Conservation (phyloP, 169 alveolate genomes). For the Toxoplasma gondii region DNA sequence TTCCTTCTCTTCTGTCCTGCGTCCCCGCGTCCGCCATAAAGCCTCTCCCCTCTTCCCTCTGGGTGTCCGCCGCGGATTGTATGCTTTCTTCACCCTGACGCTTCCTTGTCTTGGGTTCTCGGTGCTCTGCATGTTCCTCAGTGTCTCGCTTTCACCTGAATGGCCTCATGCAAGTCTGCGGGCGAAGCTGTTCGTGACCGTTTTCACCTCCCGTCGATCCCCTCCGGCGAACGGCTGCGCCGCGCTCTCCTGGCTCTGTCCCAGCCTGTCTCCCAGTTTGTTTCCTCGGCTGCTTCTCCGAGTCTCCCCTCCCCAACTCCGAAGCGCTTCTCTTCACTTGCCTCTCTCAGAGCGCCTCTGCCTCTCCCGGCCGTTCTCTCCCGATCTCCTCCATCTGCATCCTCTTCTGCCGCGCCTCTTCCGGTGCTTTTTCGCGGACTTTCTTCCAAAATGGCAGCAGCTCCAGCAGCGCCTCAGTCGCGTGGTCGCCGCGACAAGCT, state of each 20-base stretch:
- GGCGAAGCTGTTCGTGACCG: not conserved
- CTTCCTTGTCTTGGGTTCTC: not conserved
- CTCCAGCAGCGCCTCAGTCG: not conserved
- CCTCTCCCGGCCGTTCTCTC: no score
- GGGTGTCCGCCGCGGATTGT: not conserved
- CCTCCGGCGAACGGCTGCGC: not conserved
- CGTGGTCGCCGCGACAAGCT: conserved; percentile 62
- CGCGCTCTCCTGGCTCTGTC: not conserved
- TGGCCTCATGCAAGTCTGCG: not conserved
- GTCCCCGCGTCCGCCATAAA: not conserved
- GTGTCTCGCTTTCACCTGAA: not conserved
- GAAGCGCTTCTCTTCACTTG: no score
- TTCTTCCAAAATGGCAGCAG: not conserved
- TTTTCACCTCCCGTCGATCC: not conserved
- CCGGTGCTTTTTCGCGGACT: not conserved
- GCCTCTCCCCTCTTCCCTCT: not conserved
- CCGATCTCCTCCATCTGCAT: not conserved
- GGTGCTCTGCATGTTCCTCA: no score
- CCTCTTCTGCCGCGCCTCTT: not conserved
- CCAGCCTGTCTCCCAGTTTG: no score
- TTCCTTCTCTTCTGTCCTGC: not conserved
- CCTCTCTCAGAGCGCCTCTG: no score
- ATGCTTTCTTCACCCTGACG: not conserved
- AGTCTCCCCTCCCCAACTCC: no score
- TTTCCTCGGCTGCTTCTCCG: no score